These are phyloP conservation scores for Sugiyamaella sp. DNA, from an alignment of 1,139 yeast species.

Conservation along the genomic window DNA sequence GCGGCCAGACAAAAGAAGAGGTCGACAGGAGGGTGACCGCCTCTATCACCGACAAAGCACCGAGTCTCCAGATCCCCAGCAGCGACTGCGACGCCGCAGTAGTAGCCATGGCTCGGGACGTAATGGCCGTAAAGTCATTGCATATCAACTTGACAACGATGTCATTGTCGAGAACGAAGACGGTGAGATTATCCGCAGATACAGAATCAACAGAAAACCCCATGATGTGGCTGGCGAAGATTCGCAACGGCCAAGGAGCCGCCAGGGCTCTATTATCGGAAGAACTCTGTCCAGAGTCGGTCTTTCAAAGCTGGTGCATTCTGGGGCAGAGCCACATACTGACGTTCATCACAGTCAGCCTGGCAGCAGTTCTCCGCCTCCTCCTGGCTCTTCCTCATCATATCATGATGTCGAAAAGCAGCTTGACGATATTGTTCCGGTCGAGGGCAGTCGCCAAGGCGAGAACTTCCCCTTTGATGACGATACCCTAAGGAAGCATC, in stretches of 20 bases:
- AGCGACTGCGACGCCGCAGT: constrained; percentile 1
- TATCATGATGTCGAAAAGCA: constrained; percentile 35
- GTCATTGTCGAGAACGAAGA: constrained; percentile 87
- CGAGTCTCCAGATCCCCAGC: constrained; percentile 2
- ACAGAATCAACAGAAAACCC: constrained; percentile 64
- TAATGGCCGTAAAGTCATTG: constrained; percentile 46
- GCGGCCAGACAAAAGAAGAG: neutral
- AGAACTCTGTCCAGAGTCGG: constrained; percentile 38
- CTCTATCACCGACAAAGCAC: neutral
- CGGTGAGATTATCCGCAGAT: constrained; percentile 87
- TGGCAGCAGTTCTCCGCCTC: neutral
- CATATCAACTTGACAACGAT: constrained; percentile 67
- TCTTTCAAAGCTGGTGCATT: constrained; percentile 20
- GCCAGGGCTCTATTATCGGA: constrained; percentile 23
- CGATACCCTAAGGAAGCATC: constrained; percentile 30
- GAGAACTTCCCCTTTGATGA: constrained; percentile 30
- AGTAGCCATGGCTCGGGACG: constrained; percentile 13
- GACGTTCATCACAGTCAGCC: no score
- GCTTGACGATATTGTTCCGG: constrained; percentile 32
- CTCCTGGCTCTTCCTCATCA: neutral
- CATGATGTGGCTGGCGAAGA: constrained; percentile 24
- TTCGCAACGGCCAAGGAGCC: neutral
- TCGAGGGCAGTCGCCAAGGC: constrained; percentile 18
- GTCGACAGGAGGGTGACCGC: neutral
- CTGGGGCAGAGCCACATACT: constrained; percentile 11